These are phyloP conservation scores for Fusarium sp. DNA, from an alignment of 2,329 filamentous ascomycete genomes.

Conservation along the genomic window DNA sequence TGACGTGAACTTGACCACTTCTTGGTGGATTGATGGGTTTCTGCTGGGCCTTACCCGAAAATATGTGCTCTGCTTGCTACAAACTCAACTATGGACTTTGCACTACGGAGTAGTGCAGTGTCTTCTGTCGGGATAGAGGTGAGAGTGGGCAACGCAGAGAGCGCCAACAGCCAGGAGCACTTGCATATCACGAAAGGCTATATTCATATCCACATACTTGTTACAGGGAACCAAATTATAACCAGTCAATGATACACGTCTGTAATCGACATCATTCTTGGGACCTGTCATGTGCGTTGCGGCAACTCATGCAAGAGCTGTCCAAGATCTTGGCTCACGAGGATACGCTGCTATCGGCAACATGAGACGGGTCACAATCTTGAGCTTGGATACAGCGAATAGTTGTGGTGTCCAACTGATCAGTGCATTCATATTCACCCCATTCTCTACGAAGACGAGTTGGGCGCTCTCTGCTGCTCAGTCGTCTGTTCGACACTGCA, in stretches of 20 bases:
- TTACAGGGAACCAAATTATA: not conserved
- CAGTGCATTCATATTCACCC: not conserved
- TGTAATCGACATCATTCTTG: not conserved
- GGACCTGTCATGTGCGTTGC: not conserved
- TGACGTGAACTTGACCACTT: conserved; percentile 15
- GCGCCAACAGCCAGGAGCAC: conserved; percentile 3
- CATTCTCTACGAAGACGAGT: not conserved
- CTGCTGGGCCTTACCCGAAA: conserved; percentile 4
- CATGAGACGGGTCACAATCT: not conserved
- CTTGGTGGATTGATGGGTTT: not conserved
- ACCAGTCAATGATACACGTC: not conserved
- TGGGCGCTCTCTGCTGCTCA: not conserved
- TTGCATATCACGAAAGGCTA: not conserved
- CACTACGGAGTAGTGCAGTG: not conserved
- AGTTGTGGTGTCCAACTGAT: not conserved
- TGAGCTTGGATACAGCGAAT: not conserved
- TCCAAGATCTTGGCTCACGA: not conserved
- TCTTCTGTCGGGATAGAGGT: not conserved
- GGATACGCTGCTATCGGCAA: not conserved
- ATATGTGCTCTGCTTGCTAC: conserved; percentile 2
- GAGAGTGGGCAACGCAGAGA: not conserved
- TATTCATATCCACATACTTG: not conserved
- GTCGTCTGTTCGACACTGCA: not conserved
- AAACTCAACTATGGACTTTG: conserved; percentile 9
- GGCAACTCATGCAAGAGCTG: not conserved